phyloP scores from a whole-genome alignment of 108 stramenopile species.

The Nitzschia sp. region DNA sequence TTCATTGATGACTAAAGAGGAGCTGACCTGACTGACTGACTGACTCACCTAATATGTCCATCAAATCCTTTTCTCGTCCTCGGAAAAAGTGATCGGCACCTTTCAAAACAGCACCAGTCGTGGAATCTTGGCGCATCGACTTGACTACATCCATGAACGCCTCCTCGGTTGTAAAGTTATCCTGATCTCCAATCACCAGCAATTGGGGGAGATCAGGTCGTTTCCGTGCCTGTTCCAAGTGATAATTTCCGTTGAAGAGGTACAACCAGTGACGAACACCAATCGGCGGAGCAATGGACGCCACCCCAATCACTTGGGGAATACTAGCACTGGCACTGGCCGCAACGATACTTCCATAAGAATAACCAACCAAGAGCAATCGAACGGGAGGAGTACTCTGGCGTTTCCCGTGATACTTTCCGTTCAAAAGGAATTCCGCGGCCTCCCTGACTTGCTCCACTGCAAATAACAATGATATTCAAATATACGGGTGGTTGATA shows the following conservation, averaged over 20 bases:
- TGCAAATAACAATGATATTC: not conserved
- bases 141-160: slow-evolving; percentile 36
- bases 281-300: slow-evolving; percentile 56
- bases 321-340: slow-evolving; percentile 43
- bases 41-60: slow-evolving; percentile 50
- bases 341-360: slow-evolving; percentile 55
- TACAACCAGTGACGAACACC: slow-evolving; percentile 51
- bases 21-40: slow-evolving; percentile 24
- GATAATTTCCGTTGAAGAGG: slow-evolving; percentile 48
- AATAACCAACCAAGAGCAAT: slow-evolving; percentile 60
- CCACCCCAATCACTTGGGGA: slow-evolving; percentile 42
- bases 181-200: slow-evolving; percentile 42
- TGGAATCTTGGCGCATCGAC: slow-evolving; percentile 25
- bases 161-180: slow-evolving; percentile 58
- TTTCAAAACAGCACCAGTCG: slow-evolving; percentile 46
- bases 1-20: too few relatives aligned
- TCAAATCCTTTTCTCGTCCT: slow-evolving; percentile 51
- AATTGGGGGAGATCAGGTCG: slow-evolving; percentile 34
- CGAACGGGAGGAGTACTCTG: slow-evolving; percentile 8
- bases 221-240: slow-evolving; percentile 41
- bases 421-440: slow-evolving; percentile 33
- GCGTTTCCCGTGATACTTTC: slow-evolving; percentile 4
- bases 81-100: slow-evolving; percentile 58
- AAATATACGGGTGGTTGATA: too few relatives aligned
- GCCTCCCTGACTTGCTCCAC: slow-evolving; percentile 51